Base-by-base conservation (phyloP, 2,329 filamentous ascomycete species). In the Aspergillus alliaceus region DNA sequence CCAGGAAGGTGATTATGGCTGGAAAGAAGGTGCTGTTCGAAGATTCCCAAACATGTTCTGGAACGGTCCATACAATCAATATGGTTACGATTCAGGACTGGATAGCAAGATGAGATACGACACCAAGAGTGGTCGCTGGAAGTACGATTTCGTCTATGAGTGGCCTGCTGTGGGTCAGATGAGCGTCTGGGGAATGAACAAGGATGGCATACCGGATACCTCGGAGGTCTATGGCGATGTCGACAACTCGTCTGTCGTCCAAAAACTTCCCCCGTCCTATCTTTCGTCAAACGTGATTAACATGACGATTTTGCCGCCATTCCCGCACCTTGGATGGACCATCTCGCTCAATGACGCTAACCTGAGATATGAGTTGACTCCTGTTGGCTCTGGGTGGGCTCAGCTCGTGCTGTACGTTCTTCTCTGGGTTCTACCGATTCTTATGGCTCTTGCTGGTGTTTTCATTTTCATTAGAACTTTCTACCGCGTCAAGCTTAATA, bases 171-270 rank as follows among this genome's bases (percentile, higher is more conserved):
- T 81, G 46, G 81, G 85, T 54, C 85, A 88, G 64, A 72, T 88
- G 57, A 89, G 87, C 61, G 78, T 86, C 5, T 89, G 86, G 86
- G 86, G 86, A 52, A 84, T 88, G 68, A 85, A 88, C 63, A 80
- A 81, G 0, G 80, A 87, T 69, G 84, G 85, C 20, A 73, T 82
- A 62, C 85, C 86, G 0, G 86, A 89, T 68, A 78, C 84, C 57
- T 81, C 80, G 6, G 80, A 77, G 56, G 80, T 86, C 2, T 83
- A 80, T 59, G 86, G 86, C 20, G 86, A 89, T 67, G 79, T 86
- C 12, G 83, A 88, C 64, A 76, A 76, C 24, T 85, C 29, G 9
- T 48, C 88, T 66, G 78, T 77, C 2, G 76, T 88, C 6, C 73
- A 88, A 20, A 86, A 89, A 67, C 83, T 88, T 31, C 82, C 85